Evolutionary conservation across 768 basidiomycete species (phyloP).

Genomic region (Hygrocybe punicea): DNA sequence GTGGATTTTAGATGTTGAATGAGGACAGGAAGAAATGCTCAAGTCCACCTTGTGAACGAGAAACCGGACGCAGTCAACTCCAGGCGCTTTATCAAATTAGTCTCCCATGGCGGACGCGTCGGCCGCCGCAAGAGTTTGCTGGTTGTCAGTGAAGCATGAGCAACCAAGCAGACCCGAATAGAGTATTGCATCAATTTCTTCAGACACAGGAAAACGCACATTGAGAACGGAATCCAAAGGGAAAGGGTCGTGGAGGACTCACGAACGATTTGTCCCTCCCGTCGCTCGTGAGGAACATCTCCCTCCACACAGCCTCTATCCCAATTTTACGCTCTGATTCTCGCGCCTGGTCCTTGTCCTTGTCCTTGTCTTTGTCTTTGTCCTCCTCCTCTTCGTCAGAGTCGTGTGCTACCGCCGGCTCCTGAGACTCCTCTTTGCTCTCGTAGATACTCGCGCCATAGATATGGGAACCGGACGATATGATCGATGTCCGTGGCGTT

Average conservation of each 20-base stretch:
- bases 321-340: conserved; percentile 47
- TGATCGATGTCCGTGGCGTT: conserved; percentile 60
- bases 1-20: not conserved
- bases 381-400: conserved; percentile 42
- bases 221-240: conserved; percentile 1
- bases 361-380: conserved; percentile 9
- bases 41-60: conserved; percentile 66
- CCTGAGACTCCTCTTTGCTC: conserved; percentile 40
- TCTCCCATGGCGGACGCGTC: conserved; percentile 51
- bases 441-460: conserved; percentile 46
- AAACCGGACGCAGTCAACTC: conserved; percentile 61
- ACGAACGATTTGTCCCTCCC: conserved; percentile 87
- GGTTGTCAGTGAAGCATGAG: conserved; percentile 54
- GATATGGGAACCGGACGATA: conserved; percentile 35
- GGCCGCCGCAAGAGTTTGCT: conserved; percentile 47
- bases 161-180: conserved; percentile 67
- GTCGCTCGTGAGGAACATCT: conserved; percentile 70
- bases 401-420: conserved; percentile 43
- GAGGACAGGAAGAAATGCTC: not conserved
- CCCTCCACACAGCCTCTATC: conserved; percentile 73
- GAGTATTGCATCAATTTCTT: conserved; percentile 89
- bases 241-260: conserved; percentile 29
- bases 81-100: conserved; percentile 56
- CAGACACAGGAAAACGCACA: not conserved
- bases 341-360: conserved; percentile 23